Base-by-base conservation (phyloP, 2,329 filamentous ascomycete species). In the Xylaria sp. region DNA sequence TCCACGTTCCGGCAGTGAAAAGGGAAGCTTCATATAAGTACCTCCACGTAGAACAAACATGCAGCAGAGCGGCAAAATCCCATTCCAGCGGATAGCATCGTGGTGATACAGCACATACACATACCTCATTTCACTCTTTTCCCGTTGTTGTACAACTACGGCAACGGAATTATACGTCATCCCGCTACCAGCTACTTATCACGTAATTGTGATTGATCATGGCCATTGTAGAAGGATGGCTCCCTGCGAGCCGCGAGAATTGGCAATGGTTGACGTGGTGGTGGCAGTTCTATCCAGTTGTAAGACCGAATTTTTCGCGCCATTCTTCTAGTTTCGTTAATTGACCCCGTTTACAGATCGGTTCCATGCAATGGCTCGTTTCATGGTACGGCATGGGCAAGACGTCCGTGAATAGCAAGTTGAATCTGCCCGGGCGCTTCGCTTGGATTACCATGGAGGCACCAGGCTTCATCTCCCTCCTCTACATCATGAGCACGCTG, bases 371-470 rank as follows among this genome's bases (percentile, higher is more conserved):
- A 88, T 97, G 92, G 91, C 68, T 90, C 65, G 82, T 86, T n/a
- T 87, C 89, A 65, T 97, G 89, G 87, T 96, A 98, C 80, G 93
- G 93, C 60, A 94, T 95, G 84, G 96, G 96, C 80, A 98, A 98
- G 82, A 97, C 94, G 2, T 97, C 94, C 3, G 86, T 90, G 20
- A 78, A 85, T 2, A 94, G 91, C 75, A 83, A 83, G 13, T 84
- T 96, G 78, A 99, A 99, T 82, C 81, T 98, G n/a, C 93, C 94
- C 1, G 96, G 96, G 70, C 93, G 92, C 75, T 84, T 93, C 72
- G 94, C 89, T 67, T 99, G 96, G 96, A 86, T 92, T 65, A 88
- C 90, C 2, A 98, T 98, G 94, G 96, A 99, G 81, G 83, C 88
- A 15, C 90, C 92, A 0, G 94, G 93, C 18, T 91, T 94, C 77